Base-by-base conservation (phyloP, 805 yeast genomes). In the Candida berthetii region DNA sequence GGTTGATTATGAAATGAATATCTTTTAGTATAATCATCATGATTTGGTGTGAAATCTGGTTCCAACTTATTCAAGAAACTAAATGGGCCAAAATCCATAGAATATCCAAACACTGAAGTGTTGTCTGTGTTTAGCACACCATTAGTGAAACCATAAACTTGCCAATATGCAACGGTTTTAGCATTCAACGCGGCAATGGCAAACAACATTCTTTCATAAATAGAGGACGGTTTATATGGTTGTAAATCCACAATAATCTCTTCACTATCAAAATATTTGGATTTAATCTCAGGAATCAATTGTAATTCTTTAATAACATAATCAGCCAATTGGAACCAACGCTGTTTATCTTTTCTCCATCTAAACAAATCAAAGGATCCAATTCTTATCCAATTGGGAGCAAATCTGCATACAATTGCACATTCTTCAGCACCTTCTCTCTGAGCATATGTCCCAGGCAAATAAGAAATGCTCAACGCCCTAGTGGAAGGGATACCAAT, bases 51-150 rank as follows among this genome's bases (percentile, higher is more conserved):
- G 55, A 74, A 91, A 38, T 72, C 61, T 14, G 95, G 90, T 53
- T 87, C 81, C 57, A 82, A 91, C 36, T 74, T 76, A 55, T 90
- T 96, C 83, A 90, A 74, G 45, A 89, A 84, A 16, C 95, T 85
- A 64, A 86, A 93, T 1, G 99, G 98, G 3, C 98, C 99, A 61
- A 83, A 93, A 61, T 91, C 99, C 61, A 93, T 76, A 0, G 96
- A 77, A 10, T 89, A 66, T 0, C 99, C 99, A 35, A 83, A 55
- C n/a, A 91, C 71, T 0, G 96, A 86, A 1, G 96, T 87, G 57
- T 91, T 91, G 57, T 91, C 99, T 0, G 98, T 90, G 59, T 91
- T 91, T 42, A 93, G 66, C 4, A 93, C 98, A 13, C 99, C 99
- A 55, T 91, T 93, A 50, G 90, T 61, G 54, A 91, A 90, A 3